Evolutionary conservation across 129 eudicot genomes (phyloP), one percentile per base, ranked within the genome.

Genomic region (Escallonia herrerae): DNA sequence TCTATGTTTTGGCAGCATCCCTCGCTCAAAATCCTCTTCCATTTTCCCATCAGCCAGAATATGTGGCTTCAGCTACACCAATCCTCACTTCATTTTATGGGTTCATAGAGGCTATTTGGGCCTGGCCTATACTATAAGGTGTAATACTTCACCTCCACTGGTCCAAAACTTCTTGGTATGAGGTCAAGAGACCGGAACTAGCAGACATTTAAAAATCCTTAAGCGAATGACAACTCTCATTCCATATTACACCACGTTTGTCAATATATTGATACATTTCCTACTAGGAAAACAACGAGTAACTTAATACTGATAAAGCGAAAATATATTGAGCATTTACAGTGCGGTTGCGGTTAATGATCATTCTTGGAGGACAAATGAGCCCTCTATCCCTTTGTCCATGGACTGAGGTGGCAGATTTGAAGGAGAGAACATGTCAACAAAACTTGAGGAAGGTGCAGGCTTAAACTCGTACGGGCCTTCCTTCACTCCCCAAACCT

Each of bases 401-500:
- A 74, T 44, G 65, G 86, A 56, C 62, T 77, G 83, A 58, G 90
- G 82, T 59, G 89, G 75, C 56, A 83, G 77, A 76, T 78, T 83
- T 51, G 80, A 65, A 38, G 95, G 86, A 64, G 89, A 77, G 33
- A 79, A 70, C 79, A 80, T 76, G 72, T 86, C 95, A 38, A 71
- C 79, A 69, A 86, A 86, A 71, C 87, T 84, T 7, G 95, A 82
- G 39, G 83, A 79, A 68, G 90, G 77, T 49, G 82, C 86, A 62
- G 90, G 87, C 70, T 84, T 89, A 81, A 93, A 93, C 78, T 89
- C 96, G 47, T 93, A 93, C 12, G 96, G 95, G 66, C 99, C 99
- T 39, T 78, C 89, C 69, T 89, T 93, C 49, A 78, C 96, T 40
- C 99, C 99, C 99, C 98, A 93, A 72, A 93, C 96, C 98, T 93